Evolutionary conservation across 2,329 filamentous ascomycete species (phyloP), one percentile per base, ranked within the genome.

Genomic region (Pseudogymnoascus sp.): DNA sequence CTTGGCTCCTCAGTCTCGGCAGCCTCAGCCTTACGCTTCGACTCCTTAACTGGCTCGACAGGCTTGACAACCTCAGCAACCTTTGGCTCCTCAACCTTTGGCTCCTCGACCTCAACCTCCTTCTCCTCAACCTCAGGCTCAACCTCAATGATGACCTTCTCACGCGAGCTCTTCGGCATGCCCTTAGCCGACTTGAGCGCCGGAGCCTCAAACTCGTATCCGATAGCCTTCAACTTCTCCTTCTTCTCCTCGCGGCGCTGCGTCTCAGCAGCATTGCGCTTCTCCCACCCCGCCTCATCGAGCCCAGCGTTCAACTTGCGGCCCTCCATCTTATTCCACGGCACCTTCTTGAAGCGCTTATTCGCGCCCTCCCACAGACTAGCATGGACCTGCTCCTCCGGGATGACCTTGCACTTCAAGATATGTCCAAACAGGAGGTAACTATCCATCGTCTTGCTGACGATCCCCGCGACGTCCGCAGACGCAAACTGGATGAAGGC

Each of bases 361-460:
- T 95, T 93, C 70, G 92, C 91, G 38, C 92, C 92, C 78, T 94
- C 92, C 85, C 92, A 97, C 61, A 97, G 79, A 65, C 91, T 82
- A 23, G 86, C 82, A 73, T 95, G 91, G 45, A 96, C 79, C 72
- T 92, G 86, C 64, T 90, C 90, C 63, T 85, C 79, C 3, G 90
- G 85, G 3, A 97, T 83, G 23, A 86, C 79, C 73, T 91, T 90
- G 76, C 92, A 93, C 76, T 95, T 93, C 69, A 99, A 81, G 65
- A 97, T 89, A 74, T 97, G 93, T 5, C 91, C 91, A 74, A 96
- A 97, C 72, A 99, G 83, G 39, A 97, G 85, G 76, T 99, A 99
- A 77, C 92, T 95, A 80, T 97, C 86, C 94, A 99, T 99, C 22
- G 94, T 96, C 78, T 92, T 90, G 59, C 91, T 88, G 30, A 96